Evolutionary conservation across 257 asterid genomes (phyloP), one percentile per base, ranked within the genome.

Genomic region (Solanum etuberosum): DNA sequence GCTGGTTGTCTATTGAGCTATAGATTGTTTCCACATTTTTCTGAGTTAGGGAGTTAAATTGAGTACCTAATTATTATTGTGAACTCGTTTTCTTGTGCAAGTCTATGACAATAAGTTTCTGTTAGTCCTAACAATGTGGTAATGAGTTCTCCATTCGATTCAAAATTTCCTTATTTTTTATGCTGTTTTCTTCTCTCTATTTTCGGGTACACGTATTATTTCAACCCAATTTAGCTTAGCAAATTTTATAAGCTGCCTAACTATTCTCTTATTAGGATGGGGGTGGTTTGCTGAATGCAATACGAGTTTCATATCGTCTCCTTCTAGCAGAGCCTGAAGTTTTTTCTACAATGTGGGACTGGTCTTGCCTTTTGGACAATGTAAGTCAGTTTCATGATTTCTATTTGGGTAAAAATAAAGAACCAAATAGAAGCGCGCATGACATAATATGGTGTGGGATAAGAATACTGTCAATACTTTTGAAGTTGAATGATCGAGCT

Each of bases 401-500:
- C 68, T 37, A 83, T 71, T 20, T 70, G 68, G 83, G 35, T 84
- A 90, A 90, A 82, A 88, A 90, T 88, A 83, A 85, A n/a, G 89
- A 78, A 88, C 67, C 83, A 37, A 89, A 89, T 83, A 87, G 90
- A 89, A 91, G 83, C 89, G 32, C 85, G 82, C 83, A 80, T 81
- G 98, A 97, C 89, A 42, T 95, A 86, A 91, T 90, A 89, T 97
- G 99, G 99, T 97, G 93, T 90, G 87, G 92, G 84, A 76, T 90
- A 35, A 90, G 91, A 84, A 94, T 96, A 86, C 61, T 93, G 65
- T 90, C 94, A 34, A 72, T 89, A 86, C 90, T 92, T 83, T 86
- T 94, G 90, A 92, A 89, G 91, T 89, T 90, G 89, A 92, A 92
- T 90, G 95, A 88, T 90, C 88, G 87, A 86, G 92, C 94, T 37